Evolutionary conservation across 805 yeast species (phyloP), one percentile per base, ranked within the genome.

Genomic region (Hanseniaspora singularis): DNA sequence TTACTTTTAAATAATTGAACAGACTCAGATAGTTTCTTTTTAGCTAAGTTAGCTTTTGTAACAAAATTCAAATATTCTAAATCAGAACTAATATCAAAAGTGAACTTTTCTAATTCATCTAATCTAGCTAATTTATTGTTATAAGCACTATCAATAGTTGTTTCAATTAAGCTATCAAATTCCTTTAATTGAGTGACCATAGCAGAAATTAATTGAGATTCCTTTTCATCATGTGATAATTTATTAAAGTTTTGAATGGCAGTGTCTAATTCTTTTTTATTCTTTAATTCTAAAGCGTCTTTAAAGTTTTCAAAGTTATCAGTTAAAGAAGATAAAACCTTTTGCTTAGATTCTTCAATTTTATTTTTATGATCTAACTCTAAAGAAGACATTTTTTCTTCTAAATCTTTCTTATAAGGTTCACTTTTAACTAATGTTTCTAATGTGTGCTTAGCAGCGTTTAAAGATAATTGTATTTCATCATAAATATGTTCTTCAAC

Each of bases 91-190:
- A 89, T 69, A 30, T 72, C 69, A 22, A 63, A 67, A 43, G 82
- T 67, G 55, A 77, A 71, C 10, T 65, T 51, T 54, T 73, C 68
- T 48, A 92, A 70, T 49, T 76, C 74, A 28, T 72, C 71, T 56
- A 92, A 70, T 55, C 80, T 71, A 39, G 81, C 71, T 55, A 88
- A 73, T 59, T 92, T 79, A 23, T 87, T 85, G 52, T 79, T 70
- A 65, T 97, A 79, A 69, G 82, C 94, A 11, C 61, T 52, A 52
- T 81, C 88, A 46, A 88, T 72, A 50, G 72, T 72, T 46, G 73
- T 71, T 38, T 70, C 60, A 40, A 86, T 68, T 49, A 74, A 67
- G 45, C 70, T 66, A 51, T 78, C 74, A 60, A 83, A 77, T 57
- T 76, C 77, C 53, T 78, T 73, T 50, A 85, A 76, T 54, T 81